Evolutionary conservation across 768 basidiomycete genomes (phyloP).

Genomic region (Lactifluus echinatus): DNA sequence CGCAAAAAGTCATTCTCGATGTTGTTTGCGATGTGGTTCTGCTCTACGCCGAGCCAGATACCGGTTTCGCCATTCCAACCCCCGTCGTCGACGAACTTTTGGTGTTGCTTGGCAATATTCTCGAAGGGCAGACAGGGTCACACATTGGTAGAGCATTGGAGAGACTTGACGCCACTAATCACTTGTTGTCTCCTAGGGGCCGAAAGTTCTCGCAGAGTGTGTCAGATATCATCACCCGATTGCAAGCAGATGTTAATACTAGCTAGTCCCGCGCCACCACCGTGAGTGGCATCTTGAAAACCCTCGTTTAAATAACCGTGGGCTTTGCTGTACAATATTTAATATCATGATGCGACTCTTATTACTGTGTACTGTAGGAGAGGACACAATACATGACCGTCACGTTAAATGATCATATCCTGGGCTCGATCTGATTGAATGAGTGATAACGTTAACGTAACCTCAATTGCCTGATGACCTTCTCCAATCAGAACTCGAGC

Average conservation of each 20-base stretch:
- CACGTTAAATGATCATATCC: no score
- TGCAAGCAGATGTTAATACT: no score
- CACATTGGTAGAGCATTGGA: not conserved
- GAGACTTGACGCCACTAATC: not conserved
- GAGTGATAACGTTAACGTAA: no score
- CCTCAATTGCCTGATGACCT: no score
- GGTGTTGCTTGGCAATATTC: not conserved
- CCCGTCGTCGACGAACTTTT: not conserved
- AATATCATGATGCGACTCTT: no score
- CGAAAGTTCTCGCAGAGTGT: not conserved
- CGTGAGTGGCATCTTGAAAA: not conserved
- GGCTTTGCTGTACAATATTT: no score
- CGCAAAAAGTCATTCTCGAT: constrained; percentile 23
- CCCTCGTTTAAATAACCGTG: no score
- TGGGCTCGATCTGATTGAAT: no score
- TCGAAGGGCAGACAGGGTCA: not conserved
- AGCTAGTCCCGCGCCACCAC: no score
- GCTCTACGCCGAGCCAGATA: not conserved
- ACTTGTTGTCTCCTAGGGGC: not conserved
- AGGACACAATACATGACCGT: no score
- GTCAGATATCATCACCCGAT: not conserved
- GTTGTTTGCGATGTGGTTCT: constrained; percentile 23
- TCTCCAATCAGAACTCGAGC: no score
- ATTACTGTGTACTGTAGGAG: no score
- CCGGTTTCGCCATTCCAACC: not conserved